Base-by-base conservation (phyloP, 176 grass and related monocot genomes). In the Calamus simplicifolius region DNA sequence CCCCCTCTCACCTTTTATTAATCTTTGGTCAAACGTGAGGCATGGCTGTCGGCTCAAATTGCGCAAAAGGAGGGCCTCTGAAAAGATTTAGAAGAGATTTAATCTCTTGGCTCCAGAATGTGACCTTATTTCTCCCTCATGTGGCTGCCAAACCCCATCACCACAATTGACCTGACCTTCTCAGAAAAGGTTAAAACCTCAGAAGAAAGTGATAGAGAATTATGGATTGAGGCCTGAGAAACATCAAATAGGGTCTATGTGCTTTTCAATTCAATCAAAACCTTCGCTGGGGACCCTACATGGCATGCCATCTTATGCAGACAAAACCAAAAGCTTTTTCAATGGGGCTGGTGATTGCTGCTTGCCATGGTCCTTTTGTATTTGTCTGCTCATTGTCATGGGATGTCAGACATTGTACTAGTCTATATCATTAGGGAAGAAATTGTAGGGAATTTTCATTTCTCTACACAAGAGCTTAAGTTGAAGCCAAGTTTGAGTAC, bases 251-350 rank as follows among this genome's bases (percentile, higher is more conserved):
- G 58, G 29, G 17, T 25, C 18, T 66, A 10, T 66, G 27, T 35
- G 28, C 27, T 17, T 16, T 23, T 29, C 5, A 55, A 26, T 26
- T 54, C n/a, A 54, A 14, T 18, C 26, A n/a, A 27, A 12, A 6
- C 15, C 48, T 18, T 15, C 16, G 5, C 14, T 29, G 26, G 13
- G 6, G 49, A 6, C 23, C 50, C 62, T 52, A 66, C 4, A 19
- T 25, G 66, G 5, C 19, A 7, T 10, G 28, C 52, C 27, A 18
- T 48, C 28, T 4, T 4, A 43, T 56, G 29, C 10, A 25, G 52
- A 30, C 18, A 35, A 17, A 51, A 35, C 51, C 17, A 68, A 68
- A 68, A 31, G 51, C 8, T 52, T 68, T 68, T 28, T 55, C 27
- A 68, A 25, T 48, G 52, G 16, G 66, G 66, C 48, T 56, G 8